Conservation (phyloP, 169 alveolate genomes). For the Plasmodium inui region DNA sequence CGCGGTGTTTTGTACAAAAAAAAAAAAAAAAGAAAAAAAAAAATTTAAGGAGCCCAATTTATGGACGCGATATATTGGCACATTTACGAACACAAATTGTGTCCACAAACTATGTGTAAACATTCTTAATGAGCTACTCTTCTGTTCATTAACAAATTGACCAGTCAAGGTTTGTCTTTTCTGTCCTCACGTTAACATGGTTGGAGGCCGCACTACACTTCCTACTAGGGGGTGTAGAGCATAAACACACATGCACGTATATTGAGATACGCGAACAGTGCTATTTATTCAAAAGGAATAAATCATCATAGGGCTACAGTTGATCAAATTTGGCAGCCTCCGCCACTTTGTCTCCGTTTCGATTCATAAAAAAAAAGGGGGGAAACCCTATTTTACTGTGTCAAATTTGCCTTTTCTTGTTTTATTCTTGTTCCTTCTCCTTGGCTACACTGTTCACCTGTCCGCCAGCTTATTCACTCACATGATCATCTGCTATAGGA, state of each 20-base stretch:
- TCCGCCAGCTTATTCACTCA: background rate
- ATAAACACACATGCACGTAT: background rate
- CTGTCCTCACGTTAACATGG: background rate
- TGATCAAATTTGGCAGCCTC: background rate
- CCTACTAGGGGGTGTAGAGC: background rate
- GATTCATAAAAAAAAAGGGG: background rate
- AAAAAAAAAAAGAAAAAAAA: background rate
- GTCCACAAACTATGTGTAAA: background rate
- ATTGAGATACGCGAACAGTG: background rate
- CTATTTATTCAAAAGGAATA: conserved; percentile 1
- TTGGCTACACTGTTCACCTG: background rate
- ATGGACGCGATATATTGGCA: background rate
- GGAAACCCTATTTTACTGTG: background rate
- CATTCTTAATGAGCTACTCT: background rate
- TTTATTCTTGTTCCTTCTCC: background rate
- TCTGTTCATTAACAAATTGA: background rate
- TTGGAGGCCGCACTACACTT: background rate
- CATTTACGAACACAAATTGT: background rate
- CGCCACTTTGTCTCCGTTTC: background rate
- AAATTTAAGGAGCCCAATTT: background rate
- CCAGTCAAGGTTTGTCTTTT: background rate
- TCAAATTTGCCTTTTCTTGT: background rate
- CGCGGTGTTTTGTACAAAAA: background rate
- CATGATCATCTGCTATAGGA: background rate
- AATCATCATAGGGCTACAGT: background rate